These are phyloP conservation scores for Leonotis leonurus DNA, from an alignment of 257 asterid species.

Conservation along the genomic window DNA sequence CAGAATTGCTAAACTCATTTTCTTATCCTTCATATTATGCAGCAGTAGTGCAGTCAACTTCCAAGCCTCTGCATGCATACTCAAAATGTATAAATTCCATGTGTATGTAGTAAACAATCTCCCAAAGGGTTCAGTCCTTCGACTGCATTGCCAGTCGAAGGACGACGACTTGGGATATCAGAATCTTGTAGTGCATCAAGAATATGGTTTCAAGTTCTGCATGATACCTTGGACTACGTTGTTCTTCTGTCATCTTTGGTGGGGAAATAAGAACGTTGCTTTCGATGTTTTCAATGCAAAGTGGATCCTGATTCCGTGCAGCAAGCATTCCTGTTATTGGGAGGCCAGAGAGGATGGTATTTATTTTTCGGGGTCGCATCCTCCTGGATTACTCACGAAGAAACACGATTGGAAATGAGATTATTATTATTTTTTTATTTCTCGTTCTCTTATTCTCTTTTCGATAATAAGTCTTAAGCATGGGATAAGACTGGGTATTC, in stretches of 20 bases:
- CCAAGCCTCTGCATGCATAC: neutral
- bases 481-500: too few relatives aligned
- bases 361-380: neutral
- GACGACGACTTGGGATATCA: conserved; percentile 10
- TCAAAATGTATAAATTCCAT: neutral
- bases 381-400: neutral
- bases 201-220: neutral
- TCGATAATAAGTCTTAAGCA: too few relatives aligned
- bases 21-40: neutral
- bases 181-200: neutral
- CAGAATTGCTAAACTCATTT: neutral
- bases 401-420: neutral
- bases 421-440: neutral
- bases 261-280: neutral
- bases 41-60: too few relatives aligned
- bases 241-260: conserved; percentile 3
- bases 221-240: neutral
- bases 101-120: conserved; percentile 7
- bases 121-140: neutral
- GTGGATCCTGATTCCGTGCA: neutral
- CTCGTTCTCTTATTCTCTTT: too few relatives aligned
- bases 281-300: conserved; percentile 7
- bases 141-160: conserved; percentile 6
- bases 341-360: neutral
- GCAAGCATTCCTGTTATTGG: neutral